A percentile compares a stretch with the other conserved stretches of the same genome.
Conservation (phyloP, 192 early-diverging fungal species). For the Coemansia sp. region DNA sequence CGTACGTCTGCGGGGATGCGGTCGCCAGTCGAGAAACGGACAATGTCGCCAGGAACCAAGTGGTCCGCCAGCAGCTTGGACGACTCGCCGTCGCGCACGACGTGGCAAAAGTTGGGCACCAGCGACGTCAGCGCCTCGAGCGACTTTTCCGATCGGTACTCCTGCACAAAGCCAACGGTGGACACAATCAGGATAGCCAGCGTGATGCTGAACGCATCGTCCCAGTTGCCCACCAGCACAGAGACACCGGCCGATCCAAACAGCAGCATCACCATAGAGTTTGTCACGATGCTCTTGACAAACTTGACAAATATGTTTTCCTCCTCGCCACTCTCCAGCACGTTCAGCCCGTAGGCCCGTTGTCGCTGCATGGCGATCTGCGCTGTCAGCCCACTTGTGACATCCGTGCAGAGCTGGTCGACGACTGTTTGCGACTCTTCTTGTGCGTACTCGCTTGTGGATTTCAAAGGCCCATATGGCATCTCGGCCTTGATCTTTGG, state of each 20-base stretch:
- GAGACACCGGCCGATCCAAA: slow-evolving; percentile 79
- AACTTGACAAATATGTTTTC: slow-evolving; percentile 80
- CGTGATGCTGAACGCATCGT: slow-evolving; percentile 87
- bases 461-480: slow-evolving; percentile 28
- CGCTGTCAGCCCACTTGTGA: slow-evolving; percentile 64
- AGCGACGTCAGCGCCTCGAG: slow-evolving; percentile 89
- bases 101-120: slow-evolving; percentile 77
- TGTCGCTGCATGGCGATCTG: slow-evolving; percentile 64
- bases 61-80: slow-evolving; percentile 67
- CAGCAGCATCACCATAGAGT: slow-evolving; percentile 84
- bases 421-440: slow-evolving; percentile 25
- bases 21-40: slow-evolving; percentile 83
- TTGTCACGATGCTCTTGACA: slow-evolving; percentile 78
- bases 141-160: slow-evolving; percentile 90
- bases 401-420: slow-evolving; percentile 63
- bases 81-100: slow-evolving; percentile 66
- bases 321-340: slow-evolving; percentile 67
- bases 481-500: slow-evolving; percentile 31
- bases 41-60: slow-evolving; percentile 90
- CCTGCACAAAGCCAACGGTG: slow-evolving; percentile 88
- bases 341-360: slow-evolving; percentile 70
- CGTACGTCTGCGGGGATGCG: slow-evolving; percentile 92
- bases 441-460: slow-evolving; percentile 49
- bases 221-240: slow-evolving; percentile 66
- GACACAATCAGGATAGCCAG: slow-evolving; percentile 75